These are phyloP conservation scores for Botrytis paeoniae DNA, from an alignment of 2,329 filamentous ascomycete genomes.

Conservation along the genomic window DNA sequence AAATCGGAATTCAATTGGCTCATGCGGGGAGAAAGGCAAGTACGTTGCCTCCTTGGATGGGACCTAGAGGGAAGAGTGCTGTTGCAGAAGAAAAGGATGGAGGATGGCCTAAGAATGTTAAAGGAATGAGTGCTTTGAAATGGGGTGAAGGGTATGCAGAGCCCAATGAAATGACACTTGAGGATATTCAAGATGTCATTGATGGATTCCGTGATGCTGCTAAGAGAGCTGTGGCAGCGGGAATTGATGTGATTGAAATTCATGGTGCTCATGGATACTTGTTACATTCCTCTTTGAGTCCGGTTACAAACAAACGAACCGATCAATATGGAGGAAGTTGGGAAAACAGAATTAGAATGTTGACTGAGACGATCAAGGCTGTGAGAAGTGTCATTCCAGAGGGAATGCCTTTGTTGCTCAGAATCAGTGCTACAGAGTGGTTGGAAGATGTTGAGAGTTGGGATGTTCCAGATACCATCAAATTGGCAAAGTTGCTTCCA, in stretches of 20 bases:
- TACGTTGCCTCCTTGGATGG: slow-evolving; percentile 40
- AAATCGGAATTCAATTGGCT: slow-evolving; percentile 67
- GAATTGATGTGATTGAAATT: slow-evolving; percentile 63
- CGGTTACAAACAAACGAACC: slow-evolving; percentile 57
- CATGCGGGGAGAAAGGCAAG: slow-evolving; percentile 56
- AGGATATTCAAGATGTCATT: slow-evolving; percentile 41
- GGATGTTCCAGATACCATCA: slow-evolving; percentile 43
- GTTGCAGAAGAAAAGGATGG: slow-evolving; percentile 37
- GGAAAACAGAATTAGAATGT: slow-evolving; percentile 62
- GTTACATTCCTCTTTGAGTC: slow-evolving; percentile 61
- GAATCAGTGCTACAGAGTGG: slow-evolving; percentile 63
- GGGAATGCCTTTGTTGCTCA: slow-evolving; percentile 54
- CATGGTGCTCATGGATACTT: slow-evolving; percentile 66
- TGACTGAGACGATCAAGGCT: slow-evolving; percentile 52
- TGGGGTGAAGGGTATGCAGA: slow-evolving; percentile 54
- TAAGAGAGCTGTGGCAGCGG: slow-evolving; percentile 43
- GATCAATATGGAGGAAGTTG: slow-evolving; percentile 65
- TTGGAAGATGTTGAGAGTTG: slow-evolving; percentile 44
- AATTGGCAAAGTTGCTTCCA: slow-evolving; percentile 67
- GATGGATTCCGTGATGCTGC: slow-evolving; percentile 40
- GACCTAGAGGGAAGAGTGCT: slow-evolving; percentile 29
- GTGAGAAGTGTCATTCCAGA: slow-evolving; percentile 52
- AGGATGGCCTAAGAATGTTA: slow-evolving; percentile 42
- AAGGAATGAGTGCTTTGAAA: slow-evolving; percentile 55
- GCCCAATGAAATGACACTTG: slow-evolving; percentile 56